Conservation (phyloP, 2,329 filamentous ascomycete species). For the Fusarium stilboides region DNA sequence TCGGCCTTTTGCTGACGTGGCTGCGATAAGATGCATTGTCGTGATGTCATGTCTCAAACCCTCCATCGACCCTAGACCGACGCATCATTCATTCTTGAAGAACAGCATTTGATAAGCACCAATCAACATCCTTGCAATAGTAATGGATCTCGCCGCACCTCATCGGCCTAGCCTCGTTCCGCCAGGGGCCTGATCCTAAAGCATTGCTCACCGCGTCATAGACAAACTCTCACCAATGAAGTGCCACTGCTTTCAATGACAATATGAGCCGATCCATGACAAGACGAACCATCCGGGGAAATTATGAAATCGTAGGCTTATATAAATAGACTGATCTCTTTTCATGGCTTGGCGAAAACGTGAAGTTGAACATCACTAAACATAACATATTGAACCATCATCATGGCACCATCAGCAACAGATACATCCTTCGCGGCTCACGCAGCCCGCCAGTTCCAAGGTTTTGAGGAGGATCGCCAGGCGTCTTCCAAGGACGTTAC, state of each 20-base stretch:
- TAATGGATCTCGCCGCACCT: slow-evolving; percentile 12
- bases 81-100: slow-evolving; percentile 30
- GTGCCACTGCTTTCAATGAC: neutral
- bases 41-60: slow-evolving; percentile 12
- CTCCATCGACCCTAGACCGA: slow-evolving; percentile 7
- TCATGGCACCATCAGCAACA: slow-evolving; percentile 48
- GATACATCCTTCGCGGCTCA: slow-evolving; percentile 57
- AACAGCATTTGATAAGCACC: slow-evolving; percentile 5
- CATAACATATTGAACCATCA: slow-evolving; percentile 7
- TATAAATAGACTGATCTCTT: neutral
- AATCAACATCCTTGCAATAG: slow-evolving; percentile 28
- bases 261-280: slow-evolving; percentile 10
- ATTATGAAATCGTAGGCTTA: no score
- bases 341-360: no score
- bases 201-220: slow-evolving; percentile 37
- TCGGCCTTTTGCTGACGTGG: neutral
- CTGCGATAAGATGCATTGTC: neutral
- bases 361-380: neutral
- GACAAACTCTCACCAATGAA: slow-evolving; percentile 11
- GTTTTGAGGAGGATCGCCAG: slow-evolving; percentile 59
- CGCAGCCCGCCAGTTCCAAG: slow-evolving; percentile 55
- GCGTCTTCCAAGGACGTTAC: slow-evolving; percentile 58
- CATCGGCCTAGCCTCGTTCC: slow-evolving; percentile 5
- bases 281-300: slow-evolving; percentile 10
- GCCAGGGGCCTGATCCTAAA: neutral